Conservation (phyloP, 129 eudicot genomes). For the Mikania micrantha region DNA sequence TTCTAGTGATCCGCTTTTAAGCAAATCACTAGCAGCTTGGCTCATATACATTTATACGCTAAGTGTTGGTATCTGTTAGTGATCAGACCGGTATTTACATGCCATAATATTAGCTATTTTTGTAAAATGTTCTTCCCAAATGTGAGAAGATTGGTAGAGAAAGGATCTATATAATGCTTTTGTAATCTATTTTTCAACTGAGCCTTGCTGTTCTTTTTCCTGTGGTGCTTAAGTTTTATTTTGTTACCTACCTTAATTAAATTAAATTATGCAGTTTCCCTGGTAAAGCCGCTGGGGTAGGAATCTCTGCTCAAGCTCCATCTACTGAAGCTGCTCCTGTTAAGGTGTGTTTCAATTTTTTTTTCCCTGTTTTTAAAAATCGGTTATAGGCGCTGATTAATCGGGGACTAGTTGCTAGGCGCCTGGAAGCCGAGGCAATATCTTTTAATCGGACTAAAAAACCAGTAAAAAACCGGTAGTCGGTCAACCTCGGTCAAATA, state of each 20-base stretch:
- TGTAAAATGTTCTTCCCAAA: not conserved
- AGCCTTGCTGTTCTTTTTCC: not conserved
- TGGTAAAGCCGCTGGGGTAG: slow-evolving; percentile 71
- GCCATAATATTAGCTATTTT: not conserved
- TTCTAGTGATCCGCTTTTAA: too few relatives aligned
- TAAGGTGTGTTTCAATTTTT: slow-evolving; percentile 27
- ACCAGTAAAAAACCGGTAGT: too few relatives aligned
- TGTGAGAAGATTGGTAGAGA: not conserved
- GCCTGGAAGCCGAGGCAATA: too few relatives aligned
- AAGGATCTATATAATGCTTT: not conserved
- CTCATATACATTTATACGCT: too few relatives aligned
- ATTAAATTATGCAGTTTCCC: slow-evolving; percentile 52
- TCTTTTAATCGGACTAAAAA: too few relatives aligned
- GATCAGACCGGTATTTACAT: not conserved
- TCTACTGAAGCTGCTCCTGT: slow-evolving; percentile 47
- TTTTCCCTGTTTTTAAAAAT: too few relatives aligned
- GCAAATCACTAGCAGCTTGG: too few relatives aligned
- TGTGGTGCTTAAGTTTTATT: not conserved
- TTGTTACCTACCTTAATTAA: not conserved
- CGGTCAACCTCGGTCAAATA: too few relatives aligned
- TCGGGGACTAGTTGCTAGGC: too few relatives aligned
- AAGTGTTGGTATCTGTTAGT: too few relatives aligned
- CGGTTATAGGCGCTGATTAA: too few relatives aligned
- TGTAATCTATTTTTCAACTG: not conserved
- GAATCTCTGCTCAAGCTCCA: slow-evolving; percentile 39